Percentiles rank a stretch among this genome's conserved stretches.
These are phyloP conservation scores for Exophiala alcalophila DNA, from an alignment of 2,329 filamentous ascomycete genomes.

Conservation along the genomic window DNA sequence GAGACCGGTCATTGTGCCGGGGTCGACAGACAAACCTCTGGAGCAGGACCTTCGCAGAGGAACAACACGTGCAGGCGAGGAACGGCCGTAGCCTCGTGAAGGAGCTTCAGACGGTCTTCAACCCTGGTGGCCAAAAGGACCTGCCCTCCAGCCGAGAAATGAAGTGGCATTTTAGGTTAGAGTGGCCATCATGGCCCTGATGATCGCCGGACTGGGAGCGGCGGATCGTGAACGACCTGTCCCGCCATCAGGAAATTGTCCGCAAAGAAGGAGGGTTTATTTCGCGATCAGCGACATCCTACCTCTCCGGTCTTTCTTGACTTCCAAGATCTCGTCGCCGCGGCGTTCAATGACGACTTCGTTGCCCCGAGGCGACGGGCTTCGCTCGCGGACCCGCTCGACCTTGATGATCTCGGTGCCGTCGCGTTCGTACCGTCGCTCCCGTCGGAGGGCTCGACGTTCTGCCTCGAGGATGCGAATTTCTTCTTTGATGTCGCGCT, in stretches of 20 bases:
- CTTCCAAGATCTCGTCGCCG: conserved; percentile 53
- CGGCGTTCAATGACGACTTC: conserved; percentile 38
- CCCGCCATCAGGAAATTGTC: conserved; percentile 16
- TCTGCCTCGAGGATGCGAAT: conserved; percentile 70
- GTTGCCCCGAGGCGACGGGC: conserved; percentile 26
- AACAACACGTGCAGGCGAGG: too few species aligned
- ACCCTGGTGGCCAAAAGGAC: too few species aligned
- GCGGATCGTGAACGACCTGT: conserved; percentile 26
- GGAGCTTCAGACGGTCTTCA: too few species aligned
- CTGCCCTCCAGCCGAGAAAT: too few species aligned
- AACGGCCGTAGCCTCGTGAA: too few species aligned
- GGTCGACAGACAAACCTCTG: too few species aligned
- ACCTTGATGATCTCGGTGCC: conserved; percentile 28
- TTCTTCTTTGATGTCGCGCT: conserved; percentile 68
- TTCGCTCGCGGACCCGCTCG: conserved; percentile 30
- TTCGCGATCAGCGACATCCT: conserved; percentile 59
- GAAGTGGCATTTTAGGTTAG: conserved; percentile 61
- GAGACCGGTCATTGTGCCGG: too few species aligned
- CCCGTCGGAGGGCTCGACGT: conserved; percentile 55
- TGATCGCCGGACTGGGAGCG: conserved; percentile 60
- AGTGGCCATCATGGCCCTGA: conserved; percentile 69
- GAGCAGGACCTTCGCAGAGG: too few species aligned
- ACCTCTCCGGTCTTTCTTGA: conserved; percentile 94
- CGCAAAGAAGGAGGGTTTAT: conserved; percentile 12
- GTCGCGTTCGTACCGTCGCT: conserved; percentile 50